Evolutionary conservation across 352 stramenopile genomes (phyloP).

Genomic region (Lagenidium sp.): DNA sequence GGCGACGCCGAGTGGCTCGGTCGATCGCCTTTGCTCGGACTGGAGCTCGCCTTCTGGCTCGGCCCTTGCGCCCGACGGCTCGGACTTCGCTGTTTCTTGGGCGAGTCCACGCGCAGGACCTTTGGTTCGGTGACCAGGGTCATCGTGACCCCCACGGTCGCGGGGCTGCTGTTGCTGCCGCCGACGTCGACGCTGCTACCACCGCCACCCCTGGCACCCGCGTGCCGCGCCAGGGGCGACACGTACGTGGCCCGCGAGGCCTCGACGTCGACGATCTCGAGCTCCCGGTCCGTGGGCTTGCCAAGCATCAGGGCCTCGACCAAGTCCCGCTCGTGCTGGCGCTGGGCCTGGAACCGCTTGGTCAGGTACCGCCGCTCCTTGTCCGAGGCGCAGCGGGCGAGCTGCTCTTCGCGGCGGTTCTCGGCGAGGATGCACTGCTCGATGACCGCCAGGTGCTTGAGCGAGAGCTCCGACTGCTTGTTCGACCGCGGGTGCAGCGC

Average conservation of each 20-base stretch:
- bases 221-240: constrained; percentile 1
- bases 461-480: constrained; percentile 20
- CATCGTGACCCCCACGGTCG: no score
- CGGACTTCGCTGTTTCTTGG: no score
- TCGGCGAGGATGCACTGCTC: constrained; percentile 67
- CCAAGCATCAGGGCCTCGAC: constrained; percentile 53
- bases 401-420: constrained; percentile 50
- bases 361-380: constrained; percentile 34
- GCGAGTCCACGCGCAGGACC: no score
- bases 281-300: constrained; percentile 13
- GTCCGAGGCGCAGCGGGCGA: constrained; percentile 37
- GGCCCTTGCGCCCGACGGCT: no score
- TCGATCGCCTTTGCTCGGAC: no score
- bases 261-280: constrained; percentile 25
- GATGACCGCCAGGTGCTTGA: constrained; percentile 57
- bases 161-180: not conserved
- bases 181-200: not conserved
- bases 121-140: not conserved
- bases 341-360: constrained; percentile 50
- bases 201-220: no score
- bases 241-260: not conserved
- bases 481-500: constrained; percentile 23
- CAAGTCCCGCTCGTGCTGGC: constrained; percentile 39
- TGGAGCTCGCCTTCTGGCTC: no score
- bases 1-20: no score